phyloP scores from a whole-genome alignment of 352 stramenopile species.

The Detonula confervacea region DNA sequence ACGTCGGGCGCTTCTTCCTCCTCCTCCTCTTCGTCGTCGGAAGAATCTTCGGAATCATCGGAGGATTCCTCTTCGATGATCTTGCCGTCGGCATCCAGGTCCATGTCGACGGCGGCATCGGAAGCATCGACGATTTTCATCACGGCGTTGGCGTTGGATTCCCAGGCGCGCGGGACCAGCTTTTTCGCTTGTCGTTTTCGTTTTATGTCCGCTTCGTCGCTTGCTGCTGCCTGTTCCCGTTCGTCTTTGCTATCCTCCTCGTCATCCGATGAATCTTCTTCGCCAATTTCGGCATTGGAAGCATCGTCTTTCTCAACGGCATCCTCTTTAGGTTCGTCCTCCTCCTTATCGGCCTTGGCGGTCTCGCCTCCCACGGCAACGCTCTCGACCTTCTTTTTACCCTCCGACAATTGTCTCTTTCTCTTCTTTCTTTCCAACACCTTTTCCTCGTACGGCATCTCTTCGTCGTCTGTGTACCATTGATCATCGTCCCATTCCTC shows the following conservation, averaged over 20 bases:
- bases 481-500: not conserved
- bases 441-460: slow-evolving; percentile 8
- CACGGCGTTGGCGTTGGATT: slow-evolving; percentile 34
- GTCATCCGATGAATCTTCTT: no score
- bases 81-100: slow-evolving; percentile 9
- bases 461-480: slow-evolving; percentile 17
- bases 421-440: not conserved
- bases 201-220: slow-evolving; percentile 4
- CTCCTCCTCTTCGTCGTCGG: slow-evolving; percentile 32
- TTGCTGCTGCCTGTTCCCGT: slow-evolving; percentile 8
- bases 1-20: slow-evolving; percentile 9
- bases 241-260: slow-evolving; percentile 15
- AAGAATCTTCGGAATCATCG: no score
- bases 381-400: not conserved
- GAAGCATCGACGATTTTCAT: slow-evolving; percentile 47
- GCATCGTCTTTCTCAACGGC: not conserved
- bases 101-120: slow-evolving; percentile 17
- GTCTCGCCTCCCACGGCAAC: no score
- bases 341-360: slow-evolving; percentile 5
- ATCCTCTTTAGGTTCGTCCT: slow-evolving; percentile 7
- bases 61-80: slow-evolving; percentile 10
- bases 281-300: no score
- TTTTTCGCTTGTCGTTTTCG: slow-evolving; percentile 26
- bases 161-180: slow-evolving; percentile 28
- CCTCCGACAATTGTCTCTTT: not conserved